Percentiles rank a stretch among this genome's conserved stretches.
phyloP scores from a whole-genome alignment of 2,329 filamentous ascomycete genomes.

The Colletotrichum graminicola region DNA sequence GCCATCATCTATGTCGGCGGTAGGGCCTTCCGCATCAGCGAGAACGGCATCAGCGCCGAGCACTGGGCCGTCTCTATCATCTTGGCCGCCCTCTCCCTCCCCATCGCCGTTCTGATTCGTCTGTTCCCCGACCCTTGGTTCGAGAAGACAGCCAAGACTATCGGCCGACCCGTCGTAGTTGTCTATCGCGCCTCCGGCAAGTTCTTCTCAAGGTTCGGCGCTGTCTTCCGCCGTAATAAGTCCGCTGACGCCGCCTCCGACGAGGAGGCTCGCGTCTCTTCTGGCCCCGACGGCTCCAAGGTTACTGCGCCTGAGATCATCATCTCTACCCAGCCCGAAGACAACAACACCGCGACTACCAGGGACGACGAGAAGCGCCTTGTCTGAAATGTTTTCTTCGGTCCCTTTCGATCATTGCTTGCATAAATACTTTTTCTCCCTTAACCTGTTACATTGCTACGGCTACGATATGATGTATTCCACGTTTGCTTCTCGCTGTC shows the following conservation, averaged over 20 bases:
- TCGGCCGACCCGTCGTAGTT: slow-evolving; percentile 95
- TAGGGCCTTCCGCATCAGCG: slow-evolving; percentile 62
- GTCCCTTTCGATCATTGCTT: not conserved
- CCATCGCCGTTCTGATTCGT: slow-evolving; percentile 62
- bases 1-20: slow-evolving; percentile 70
- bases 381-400: not conserved
- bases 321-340: slow-evolving; percentile 33
- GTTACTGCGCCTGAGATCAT: slow-evolving; percentile 25
- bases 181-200: slow-evolving; percentile 69
- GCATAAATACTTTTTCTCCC: slow-evolving; percentile 2
- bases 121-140: slow-evolving; percentile 63
- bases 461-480: slow-evolving; percentile 34
- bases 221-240: slow-evolving; percentile 33
- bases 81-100: slow-evolving; percentile 61
- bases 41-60: slow-evolving; percentile 55
- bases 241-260: slow-evolving; percentile 14
- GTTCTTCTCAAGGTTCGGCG: slow-evolving; percentile 42
- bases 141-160: slow-evolving; percentile 99
- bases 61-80: slow-evolving; percentile 69
- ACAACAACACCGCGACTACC: not conserved
- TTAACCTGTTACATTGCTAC: not conserved
- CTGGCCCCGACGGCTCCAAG: slow-evolving; percentile 22
- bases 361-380: slow-evolving; percentile 35
- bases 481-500: slow-evolving; percentile 12
- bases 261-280: slow-evolving; percentile 17